Conservation (phyloP, 108 stramenopile genomes). For the Fistulifera pelliculosa region DNA sequence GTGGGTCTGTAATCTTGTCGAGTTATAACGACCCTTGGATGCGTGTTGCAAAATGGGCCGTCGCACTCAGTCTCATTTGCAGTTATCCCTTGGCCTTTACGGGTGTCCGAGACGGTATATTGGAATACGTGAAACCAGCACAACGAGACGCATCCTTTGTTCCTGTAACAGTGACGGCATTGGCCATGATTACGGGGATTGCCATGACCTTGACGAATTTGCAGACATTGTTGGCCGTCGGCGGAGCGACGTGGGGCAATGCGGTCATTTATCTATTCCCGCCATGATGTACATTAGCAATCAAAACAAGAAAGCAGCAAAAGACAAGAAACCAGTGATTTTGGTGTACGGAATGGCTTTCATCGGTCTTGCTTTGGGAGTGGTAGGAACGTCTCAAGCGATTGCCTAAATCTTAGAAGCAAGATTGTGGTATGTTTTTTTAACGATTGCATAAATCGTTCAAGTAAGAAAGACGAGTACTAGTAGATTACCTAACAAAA, state of each 20-base stretch:
- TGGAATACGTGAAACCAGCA: slow-evolving; percentile 39
- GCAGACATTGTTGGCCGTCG: slow-evolving; percentile 55
- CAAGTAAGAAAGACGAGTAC: too few species aligned
- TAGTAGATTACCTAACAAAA: too few species aligned
- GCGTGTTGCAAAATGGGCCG: slow-evolving; percentile 65
- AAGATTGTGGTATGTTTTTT: too few species aligned
- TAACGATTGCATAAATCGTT: too few species aligned
- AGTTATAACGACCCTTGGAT: slow-evolving; percentile 83
- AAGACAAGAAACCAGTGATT: neutral
- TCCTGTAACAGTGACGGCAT: slow-evolving; percentile 37
- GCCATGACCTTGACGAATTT: slow-evolving; percentile 54
- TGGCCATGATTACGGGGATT: slow-evolving; percentile 40
- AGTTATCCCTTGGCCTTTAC: slow-evolving; percentile 42
- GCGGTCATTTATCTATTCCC: slow-evolving; percentile 74
- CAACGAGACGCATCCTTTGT: slow-evolving; percentile 6
- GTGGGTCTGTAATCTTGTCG: slow-evolving; percentile 80
- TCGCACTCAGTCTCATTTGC: slow-evolving; percentile 64
- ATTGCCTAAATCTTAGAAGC: too few species aligned
- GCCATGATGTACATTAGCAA: slow-evolving; percentile 38
- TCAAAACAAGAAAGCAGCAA: slow-evolving; percentile 1
- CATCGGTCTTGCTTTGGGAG: slow-evolving; percentile 1
- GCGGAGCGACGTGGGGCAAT: slow-evolving; percentile 83
- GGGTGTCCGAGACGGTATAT: slow-evolving; percentile 68
- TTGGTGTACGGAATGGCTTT: neutral
- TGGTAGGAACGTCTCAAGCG: slow-evolving; percentile 2